Conservation (phyloP, 2,329 filamentous ascomycete species). For the Claviceps lovelessii region DNA sequence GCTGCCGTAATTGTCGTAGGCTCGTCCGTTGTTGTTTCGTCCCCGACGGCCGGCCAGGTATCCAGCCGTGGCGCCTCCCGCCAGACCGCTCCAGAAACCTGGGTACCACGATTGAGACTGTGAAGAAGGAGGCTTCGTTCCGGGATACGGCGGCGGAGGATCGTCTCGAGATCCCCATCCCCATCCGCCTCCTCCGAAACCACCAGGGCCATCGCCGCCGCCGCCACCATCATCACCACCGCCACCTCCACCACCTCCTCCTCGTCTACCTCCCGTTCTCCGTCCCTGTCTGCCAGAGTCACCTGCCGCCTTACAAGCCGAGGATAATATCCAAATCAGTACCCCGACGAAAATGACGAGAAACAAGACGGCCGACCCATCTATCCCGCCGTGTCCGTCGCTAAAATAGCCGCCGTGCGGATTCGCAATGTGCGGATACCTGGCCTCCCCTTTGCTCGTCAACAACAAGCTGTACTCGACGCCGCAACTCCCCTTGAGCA, state of each 20-base stretch:
- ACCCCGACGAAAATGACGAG: constrained; percentile 47
- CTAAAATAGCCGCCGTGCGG: constrained; percentile 21
- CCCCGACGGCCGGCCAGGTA: constrained; percentile 46
- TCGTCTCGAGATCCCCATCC: constrained; percentile 29
- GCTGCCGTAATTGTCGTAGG: constrained; percentile 1
- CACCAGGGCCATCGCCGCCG: not conserved
- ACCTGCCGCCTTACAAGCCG: constrained; percentile 29
- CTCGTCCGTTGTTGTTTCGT: constrained; percentile 17
- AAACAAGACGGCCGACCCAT: constrained; percentile 36
- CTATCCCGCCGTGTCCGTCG: constrained; percentile 16
- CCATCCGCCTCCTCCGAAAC: constrained; percentile 21
- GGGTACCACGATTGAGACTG: constrained; percentile 45
- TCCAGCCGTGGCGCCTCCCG: constrained; percentile 52
- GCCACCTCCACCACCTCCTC: constrained; percentile 13
- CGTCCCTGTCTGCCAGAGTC: constrained; percentile 7
- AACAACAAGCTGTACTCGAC: constrained; percentile 76
- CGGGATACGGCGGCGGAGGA: constrained; percentile 35
- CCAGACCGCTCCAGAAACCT: constrained; percentile 61
- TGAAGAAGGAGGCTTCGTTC: constrained; percentile 20
- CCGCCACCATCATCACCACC: constrained; percentile 9
- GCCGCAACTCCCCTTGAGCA: constrained; percentile 85
- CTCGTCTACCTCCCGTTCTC: constrained; percentile 22
- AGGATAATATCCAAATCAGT: constrained; percentile 46
- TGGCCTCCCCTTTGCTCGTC: constrained; percentile 60
- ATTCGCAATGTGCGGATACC: constrained; percentile 45